These are phyloP conservation scores for Apiotrichum brassicae DNA, from an alignment of 1,284 basidiomycete species.

Conservation along the genomic window DNA sequence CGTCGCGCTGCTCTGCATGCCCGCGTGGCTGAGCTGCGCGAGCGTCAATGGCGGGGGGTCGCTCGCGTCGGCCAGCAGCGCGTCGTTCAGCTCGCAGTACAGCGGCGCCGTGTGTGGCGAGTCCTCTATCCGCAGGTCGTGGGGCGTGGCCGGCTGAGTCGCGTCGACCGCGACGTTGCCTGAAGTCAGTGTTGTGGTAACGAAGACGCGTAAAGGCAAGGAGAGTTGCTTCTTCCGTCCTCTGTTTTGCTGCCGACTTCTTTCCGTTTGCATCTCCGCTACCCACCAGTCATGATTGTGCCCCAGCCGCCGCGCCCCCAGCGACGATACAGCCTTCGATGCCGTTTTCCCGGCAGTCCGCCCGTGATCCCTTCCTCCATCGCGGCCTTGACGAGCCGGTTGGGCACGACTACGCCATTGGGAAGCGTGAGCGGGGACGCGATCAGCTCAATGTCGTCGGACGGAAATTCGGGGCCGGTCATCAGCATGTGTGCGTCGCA, in stretches of 20 bases:
- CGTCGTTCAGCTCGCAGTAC: conserved; percentile 53
- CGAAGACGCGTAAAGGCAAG: no score
- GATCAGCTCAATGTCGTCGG: conserved; percentile 32
- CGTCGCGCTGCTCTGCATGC: conserved; percentile 68
- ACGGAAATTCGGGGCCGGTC: conserved; percentile 3
- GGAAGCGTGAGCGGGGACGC: conserved; percentile 54
- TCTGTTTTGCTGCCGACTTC: no score
- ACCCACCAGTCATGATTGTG: conserved; percentile 69
- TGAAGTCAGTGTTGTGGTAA: conserved; percentile 15
- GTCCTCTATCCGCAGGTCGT: conserved; percentile 65
- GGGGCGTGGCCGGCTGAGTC: conserved; percentile 68
- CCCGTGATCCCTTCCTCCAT: conserved; percentile 77
- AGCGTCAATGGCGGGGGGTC: conserved; percentile 37
- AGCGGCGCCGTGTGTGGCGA: conserved; percentile 43
- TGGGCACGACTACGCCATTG: conserved; percentile 50
- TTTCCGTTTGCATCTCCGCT: no score
- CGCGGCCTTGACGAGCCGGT: conserved; percentile 58
- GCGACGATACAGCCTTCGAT: conserved; percentile 62
- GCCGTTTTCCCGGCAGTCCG: conserved; percentile 63
- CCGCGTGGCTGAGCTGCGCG: conserved; percentile 80
- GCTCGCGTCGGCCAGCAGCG: conserved; percentile 50
- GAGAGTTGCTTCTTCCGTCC: no score
- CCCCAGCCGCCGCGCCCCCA: conserved; percentile 81
- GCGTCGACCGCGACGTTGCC: conserved; percentile 74
- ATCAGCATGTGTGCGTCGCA: no score